Percentiles rank a stretch among this genome's conserved stretches.
Evolutionary conservation across 495 filamentous ascomycete species (phyloP).

Genomic region (Penicillium argentinense): DNA sequence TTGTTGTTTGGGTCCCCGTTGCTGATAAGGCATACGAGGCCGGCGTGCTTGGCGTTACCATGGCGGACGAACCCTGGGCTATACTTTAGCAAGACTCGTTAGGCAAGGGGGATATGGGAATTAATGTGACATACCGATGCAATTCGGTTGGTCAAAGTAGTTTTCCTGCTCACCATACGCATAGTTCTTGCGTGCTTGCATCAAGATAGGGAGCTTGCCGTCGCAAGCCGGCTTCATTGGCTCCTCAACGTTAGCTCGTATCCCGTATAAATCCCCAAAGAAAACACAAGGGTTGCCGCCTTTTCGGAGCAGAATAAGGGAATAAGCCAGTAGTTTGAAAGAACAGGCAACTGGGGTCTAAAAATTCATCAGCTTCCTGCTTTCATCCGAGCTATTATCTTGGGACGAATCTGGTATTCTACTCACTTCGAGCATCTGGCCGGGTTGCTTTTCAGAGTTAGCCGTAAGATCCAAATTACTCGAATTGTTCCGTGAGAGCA

Average conservation of each 20-base stretch:
- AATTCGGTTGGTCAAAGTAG: constrained; percentile 65
- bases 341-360: constrained; percentile 50
- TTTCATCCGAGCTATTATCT: background rate
- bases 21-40: constrained; percentile 60
- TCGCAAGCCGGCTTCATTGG: constrained; percentile 59
- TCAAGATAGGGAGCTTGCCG: constrained; percentile 59
- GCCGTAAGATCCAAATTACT: no score
- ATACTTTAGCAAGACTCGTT: constrained; percentile 7
- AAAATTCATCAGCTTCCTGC: constrained; percentile 6
- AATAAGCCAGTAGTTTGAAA: constrained; percentile 62
- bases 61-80: constrained; percentile 58
- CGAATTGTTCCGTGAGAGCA: no score
- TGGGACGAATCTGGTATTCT: background rate
- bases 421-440: constrained; percentile 55
- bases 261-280: constrained; percentile 76
- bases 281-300: constrained; percentile 70
- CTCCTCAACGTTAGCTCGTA: constrained; percentile 44
- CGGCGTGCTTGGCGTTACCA: constrained; percentile 53
- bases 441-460: constrained; percentile 50
- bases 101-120: background rate
- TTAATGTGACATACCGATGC: constrained; percentile 53
- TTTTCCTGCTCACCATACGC: constrained; percentile 67
- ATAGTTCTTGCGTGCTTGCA: constrained; percentile 65
- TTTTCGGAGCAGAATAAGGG: constrained; percentile 64
- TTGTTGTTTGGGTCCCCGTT: constrained; percentile 49